Evolutionary conservation across 202 grass and related monocot species (phyloP), one percentile per base, ranked within the genome.

Genomic region (Dendrocalamus latiflorus): DNA sequence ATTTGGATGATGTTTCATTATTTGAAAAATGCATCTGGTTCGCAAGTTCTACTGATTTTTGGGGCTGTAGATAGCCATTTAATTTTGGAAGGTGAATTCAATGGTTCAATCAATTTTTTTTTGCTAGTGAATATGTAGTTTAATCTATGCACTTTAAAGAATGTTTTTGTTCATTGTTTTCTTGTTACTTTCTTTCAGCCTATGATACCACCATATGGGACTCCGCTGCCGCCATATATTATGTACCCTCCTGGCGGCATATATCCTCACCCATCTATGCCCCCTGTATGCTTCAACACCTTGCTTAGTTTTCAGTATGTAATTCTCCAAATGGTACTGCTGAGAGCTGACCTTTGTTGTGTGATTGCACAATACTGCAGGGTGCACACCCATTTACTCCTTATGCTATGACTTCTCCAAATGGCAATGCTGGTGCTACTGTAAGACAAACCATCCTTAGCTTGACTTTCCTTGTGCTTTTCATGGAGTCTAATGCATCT

Each of bases 161-260:
- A 22, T 61, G 6, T 42, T 62, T 67, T 74, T 54, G 59, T 54
- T 62, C 22, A 79, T 1, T 3, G 17, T 76, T 51, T 81, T 48
- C 58, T 53, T 20, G 48, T 59, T 79, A 38, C 42, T 41, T 81
- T 74, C 81, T 81, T 82, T 77, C 89, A 99, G 96, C 88, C 81
- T 81, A 85, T 99, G 85, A 94, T 99, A 54, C 89, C 92, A 83
- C 90, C 93, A 9, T 97, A 93, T 90, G 95, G 95, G 67, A 94
- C 88, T 82, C 83, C 88, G 3, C 82, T 83, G 5, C 87, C 90
- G 25, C 89, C 91, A 76, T 99, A 91, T 89, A 80, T 94, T 83
- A 99, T 94, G 89, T 99, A 99, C 85, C 91, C 96, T 78, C 93
- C 93, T 84, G 89, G 90, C 75, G 91, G 89, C 59, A 84, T 99